A percentile compares a stretch with the other conserved stretches of the same genome.
phyloP scores from a whole-genome alignment of 2,329 filamentous ascomycete genomes.

The Sporothrix inflata region DNA sequence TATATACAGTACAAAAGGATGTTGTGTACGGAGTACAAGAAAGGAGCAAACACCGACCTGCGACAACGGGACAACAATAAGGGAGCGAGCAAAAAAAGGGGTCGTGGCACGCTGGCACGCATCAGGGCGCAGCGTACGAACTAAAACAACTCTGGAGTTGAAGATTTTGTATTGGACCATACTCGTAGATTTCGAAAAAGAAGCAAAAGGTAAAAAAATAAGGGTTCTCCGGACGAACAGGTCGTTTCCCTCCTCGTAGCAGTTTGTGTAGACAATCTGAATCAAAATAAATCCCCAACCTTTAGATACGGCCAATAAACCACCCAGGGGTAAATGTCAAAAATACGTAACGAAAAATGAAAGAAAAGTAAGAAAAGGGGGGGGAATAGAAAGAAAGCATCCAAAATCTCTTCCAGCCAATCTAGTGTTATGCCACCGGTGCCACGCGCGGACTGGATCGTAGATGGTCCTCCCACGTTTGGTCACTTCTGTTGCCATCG shows the following conservation, averaged over 20 bases:
- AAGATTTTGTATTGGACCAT: not conserved
- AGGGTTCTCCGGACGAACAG: not conserved
- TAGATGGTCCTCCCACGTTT: constrained; percentile 32
- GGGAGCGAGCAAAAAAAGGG: not conserved
- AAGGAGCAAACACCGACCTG: not conserved
- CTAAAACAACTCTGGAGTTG: not conserved
- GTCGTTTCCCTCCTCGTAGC: not conserved
- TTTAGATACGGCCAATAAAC: too few species aligned
- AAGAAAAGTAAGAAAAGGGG: too few species aligned
- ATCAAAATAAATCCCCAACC: not conserved
- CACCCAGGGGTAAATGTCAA: too few species aligned
- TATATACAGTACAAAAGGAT: not conserved
- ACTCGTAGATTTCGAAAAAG: not conserved
- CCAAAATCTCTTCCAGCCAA: not conserved
- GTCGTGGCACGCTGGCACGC: not conserved
- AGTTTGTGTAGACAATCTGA: not conserved
- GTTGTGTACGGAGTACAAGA: constrained; percentile 3
- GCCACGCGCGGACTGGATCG: not conserved
- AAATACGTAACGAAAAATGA: too few species aligned
- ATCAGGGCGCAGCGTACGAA: too few species aligned
- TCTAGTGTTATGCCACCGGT: not conserved
- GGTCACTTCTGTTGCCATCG: constrained; percentile 17
- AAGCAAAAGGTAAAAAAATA: not conserved
- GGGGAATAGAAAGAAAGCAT: not conserved
- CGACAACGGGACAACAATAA: not conserved